Conservation (phyloP, 2,329 filamentous ascomycete genomes). For the Colletotrichum gigasporum region DNA sequence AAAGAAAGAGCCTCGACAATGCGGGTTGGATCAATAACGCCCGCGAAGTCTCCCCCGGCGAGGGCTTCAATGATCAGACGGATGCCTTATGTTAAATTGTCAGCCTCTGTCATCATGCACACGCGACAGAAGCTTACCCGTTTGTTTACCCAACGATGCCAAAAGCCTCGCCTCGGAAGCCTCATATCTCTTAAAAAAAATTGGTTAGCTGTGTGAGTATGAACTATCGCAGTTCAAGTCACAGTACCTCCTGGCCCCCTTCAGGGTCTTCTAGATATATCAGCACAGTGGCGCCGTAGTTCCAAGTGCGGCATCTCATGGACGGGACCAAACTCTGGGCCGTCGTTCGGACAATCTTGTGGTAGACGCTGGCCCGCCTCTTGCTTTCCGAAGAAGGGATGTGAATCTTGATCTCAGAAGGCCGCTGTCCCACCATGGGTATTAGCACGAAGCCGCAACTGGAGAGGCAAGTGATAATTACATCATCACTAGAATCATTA, state of each 20-base stretch:
- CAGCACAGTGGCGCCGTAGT: background rate
- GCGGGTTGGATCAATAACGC: background rate
- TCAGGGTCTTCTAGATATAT: background rate
- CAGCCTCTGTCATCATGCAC: background rate
- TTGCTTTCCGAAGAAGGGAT: background rate
- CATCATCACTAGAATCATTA: background rate
- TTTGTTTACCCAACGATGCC: background rate
- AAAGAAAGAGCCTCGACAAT: slow-evolving; percentile 1
- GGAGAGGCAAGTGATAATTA: background rate
- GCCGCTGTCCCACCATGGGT: background rate
- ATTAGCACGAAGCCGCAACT: background rate
- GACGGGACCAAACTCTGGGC: background rate
- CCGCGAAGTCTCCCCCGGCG: slow-evolving; percentile 1
- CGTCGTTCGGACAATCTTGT: background rate
- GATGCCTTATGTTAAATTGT: slow-evolving; percentile 30
- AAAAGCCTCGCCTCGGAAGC: background rate
- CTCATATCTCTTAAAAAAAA: background rate
- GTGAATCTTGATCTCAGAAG: background rate
- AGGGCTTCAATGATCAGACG: slow-evolving; percentile 37
- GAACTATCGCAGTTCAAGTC: too few relatives aligned
- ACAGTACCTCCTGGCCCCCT: background rate
- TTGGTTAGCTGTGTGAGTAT: too few relatives aligned
- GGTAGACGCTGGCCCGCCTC: slow-evolving; percentile 2
- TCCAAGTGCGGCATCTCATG: slow-evolving; percentile 12
- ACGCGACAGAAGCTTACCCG: background rate